Evolutionary conservation across 2,329 filamentous ascomycete genomes (phyloP).

Genomic region (Phialocephala subalpina): DNA sequence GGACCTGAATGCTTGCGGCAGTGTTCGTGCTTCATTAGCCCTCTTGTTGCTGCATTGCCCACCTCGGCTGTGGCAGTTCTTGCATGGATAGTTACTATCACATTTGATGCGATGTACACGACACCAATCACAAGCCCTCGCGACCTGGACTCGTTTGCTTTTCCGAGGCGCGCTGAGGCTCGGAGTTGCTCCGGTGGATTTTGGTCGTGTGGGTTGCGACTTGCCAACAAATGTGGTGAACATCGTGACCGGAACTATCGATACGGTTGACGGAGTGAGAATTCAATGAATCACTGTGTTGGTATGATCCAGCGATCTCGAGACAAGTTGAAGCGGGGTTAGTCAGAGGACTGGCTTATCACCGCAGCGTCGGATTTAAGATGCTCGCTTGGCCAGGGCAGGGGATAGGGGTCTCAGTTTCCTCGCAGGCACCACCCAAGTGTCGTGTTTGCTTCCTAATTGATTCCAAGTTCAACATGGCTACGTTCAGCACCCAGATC

Average conservation of each 20-base stretch:
- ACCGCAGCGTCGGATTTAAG: neutral
- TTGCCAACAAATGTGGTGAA: neutral
- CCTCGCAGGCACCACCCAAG: too few species aligned
- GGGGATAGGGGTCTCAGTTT: too few species aligned
- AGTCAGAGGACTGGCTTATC: neutral
- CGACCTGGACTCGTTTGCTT: constrained; percentile 41
- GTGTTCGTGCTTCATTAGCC: constrained; percentile 43
- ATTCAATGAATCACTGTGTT: too few species aligned
- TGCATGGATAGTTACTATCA: constrained; percentile 49
- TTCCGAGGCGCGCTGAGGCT: neutral
- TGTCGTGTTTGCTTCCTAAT: too few species aligned
- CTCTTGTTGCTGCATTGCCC: constrained; percentile 47
- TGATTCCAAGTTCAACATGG: too few species aligned
- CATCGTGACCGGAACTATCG: neutral
- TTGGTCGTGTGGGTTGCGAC: neutral
- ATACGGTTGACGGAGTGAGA: too few species aligned
- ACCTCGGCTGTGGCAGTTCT: constrained; percentile 48
- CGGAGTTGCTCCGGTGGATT: neutral
- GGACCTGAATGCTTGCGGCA: constrained; percentile 35
- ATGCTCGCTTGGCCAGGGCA: too few species aligned
- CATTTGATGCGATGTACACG: constrained; percentile 52
- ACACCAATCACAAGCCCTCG: constrained; percentile 50
- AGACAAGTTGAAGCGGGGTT: neutral
- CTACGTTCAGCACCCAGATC: too few species aligned
- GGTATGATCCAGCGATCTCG: neutral